phyloP scores from a whole-genome alignment of 2,329 filamentous ascomycete species.

The Ophiostoma piceae region DNA sequence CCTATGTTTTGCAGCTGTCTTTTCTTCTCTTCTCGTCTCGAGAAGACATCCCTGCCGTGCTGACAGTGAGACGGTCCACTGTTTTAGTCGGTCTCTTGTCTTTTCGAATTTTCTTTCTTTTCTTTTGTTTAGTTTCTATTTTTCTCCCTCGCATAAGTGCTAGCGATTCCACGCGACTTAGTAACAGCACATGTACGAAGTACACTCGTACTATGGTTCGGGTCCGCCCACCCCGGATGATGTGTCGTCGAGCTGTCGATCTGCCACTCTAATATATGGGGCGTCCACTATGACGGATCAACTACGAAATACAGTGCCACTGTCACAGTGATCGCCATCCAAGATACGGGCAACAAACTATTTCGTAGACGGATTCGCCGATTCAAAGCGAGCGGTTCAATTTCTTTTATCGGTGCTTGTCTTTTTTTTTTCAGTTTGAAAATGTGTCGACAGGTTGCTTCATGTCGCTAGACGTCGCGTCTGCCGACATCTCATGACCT shows the following conservation, averaged over 20 bases:
- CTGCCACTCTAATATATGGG: background rate
- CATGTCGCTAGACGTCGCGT: background rate
- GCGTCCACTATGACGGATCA: background rate
- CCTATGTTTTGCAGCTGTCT: background rate
- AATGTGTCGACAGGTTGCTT: background rate
- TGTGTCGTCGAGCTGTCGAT: background rate
- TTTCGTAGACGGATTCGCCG: background rate
- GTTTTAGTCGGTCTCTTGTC: background rate
- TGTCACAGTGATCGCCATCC: background rate
- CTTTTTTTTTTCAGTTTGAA: background rate
- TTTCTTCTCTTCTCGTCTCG: background rate
- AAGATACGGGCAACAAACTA: background rate
- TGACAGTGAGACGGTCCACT: constrained; percentile 1
- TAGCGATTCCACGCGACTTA: background rate
- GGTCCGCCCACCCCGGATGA: background rate
- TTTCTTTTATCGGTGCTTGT: too few relatives aligned
- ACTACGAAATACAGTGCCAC: background rate
- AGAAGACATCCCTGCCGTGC: background rate
- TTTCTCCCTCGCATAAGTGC: background rate
- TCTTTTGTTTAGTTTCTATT: background rate
- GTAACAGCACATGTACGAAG: background rate
- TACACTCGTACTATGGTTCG: background rate
- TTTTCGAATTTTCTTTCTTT: background rate
- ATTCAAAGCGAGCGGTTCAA: background rate
- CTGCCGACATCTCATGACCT: background rate